phyloP scores from a whole-genome alignment of 2,329 filamentous ascomycete species.

The Elsinoe necatrix region DNA sequence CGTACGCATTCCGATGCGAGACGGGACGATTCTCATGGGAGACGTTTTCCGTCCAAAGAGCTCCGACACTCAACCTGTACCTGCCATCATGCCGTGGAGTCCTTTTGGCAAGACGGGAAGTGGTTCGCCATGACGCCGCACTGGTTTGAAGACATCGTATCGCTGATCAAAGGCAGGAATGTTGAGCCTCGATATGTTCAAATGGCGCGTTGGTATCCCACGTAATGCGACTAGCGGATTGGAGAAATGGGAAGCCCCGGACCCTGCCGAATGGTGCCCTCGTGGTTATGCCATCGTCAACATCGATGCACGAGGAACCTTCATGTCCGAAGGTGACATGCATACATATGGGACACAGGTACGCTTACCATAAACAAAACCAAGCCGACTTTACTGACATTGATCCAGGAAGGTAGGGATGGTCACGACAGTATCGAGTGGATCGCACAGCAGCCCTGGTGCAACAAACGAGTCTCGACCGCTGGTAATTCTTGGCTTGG shows the following conservation, averaged over 20 bases:
- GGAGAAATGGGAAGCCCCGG: slow-evolving; percentile 39
- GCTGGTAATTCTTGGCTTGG: slow-evolving; percentile 39
- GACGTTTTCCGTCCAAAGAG: slow-evolving; percentile 35
- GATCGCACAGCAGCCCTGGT: slow-evolving; percentile 37
- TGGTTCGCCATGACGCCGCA: no score
- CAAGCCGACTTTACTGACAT: no score
- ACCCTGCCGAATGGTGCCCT: slow-evolving; percentile 31
- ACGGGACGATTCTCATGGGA: slow-evolving; percentile 34
- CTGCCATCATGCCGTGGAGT: slow-evolving; percentile 38
- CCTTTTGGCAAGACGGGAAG: slow-evolving; percentile 40
- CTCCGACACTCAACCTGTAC: slow-evolving; percentile 27
- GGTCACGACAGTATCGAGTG: slow-evolving; percentile 39
- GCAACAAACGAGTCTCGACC: slow-evolving; percentile 37
- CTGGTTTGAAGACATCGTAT: no score
- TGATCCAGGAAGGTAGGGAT: slow-evolving; percentile 39
- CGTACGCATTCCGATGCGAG: slow-evolving; percentile 35
- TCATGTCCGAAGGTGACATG: slow-evolving; percentile 30
- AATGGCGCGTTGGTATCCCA: neutral
- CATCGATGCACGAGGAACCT: slow-evolving; percentile 27
- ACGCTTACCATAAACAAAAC: no score
- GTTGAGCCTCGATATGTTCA: neutral
- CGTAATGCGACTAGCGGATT: slow-evolving; percentile 20
- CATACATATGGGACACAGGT: no score
- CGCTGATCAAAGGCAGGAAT: no score
- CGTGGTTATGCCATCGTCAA: slow-evolving; percentile 29